Conservation (phyloP, 78 protist species). For the Tieghemostelium lacteum region DNA sequence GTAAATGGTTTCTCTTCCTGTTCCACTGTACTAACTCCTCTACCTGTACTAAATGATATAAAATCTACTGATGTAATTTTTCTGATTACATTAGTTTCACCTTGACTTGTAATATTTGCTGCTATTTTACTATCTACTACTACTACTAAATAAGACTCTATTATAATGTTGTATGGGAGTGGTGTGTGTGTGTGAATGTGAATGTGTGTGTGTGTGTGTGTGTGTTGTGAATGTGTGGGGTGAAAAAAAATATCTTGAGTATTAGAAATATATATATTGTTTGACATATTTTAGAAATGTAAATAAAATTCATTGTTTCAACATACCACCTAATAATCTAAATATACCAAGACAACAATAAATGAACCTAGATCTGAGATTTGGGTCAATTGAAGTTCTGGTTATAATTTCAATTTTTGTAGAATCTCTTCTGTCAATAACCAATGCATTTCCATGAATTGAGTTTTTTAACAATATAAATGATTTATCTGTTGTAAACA, state of each 20-base stretch:
- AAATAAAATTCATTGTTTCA: too few relatives aligned
- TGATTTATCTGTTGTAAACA: conserved; percentile 19
- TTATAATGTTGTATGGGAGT: not conserved
- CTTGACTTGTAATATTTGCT: conserved; percentile 28
- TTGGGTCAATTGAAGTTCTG: not conserved
- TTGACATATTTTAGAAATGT: too few relatives aligned
- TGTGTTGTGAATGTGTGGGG: too few relatives aligned
- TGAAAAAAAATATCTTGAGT: too few relatives aligned
- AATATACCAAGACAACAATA: conserved; percentile 59
- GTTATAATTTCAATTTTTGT: conserved; percentile 42
- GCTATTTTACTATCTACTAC: conserved; percentile 45
- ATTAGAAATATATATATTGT: too few relatives aligned
- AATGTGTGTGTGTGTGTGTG: too few relatives aligned
- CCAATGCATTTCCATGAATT: conserved; percentile 28
- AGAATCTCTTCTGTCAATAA: conserved; percentile 26
- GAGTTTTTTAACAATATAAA: too few relatives aligned
- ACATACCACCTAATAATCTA: conserved; percentile 28
- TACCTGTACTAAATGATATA: conserved; percentile 49
- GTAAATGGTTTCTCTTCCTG: conserved; percentile 49
- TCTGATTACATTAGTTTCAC: conserved; percentile 64
- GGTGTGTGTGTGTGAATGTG: too few relatives aligned
- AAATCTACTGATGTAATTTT: conserved; percentile 48
- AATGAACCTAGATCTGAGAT: conserved; percentile 14
- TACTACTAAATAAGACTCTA: conserved; percentile 64
- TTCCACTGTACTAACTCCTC: not conserved